These are phyloP conservation scores for Aspergillus sp. DNA, from an alignment of 2,329 filamentous ascomycete genomes.

Conservation along the genomic window DNA sequence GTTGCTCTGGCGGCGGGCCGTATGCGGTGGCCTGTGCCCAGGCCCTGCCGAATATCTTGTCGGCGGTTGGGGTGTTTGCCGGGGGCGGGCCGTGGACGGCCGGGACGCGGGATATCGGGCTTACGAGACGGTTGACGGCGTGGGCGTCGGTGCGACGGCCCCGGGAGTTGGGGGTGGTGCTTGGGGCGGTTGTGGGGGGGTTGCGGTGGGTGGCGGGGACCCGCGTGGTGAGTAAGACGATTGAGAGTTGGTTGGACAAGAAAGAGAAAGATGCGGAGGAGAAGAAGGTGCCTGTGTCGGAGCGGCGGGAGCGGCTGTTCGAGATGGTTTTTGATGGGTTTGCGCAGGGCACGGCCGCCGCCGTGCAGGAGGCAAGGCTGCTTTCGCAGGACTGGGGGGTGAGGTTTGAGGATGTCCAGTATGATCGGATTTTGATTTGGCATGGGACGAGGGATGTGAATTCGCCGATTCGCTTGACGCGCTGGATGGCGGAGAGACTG, in stretches of 20 bases:
- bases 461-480: conserved; percentile 29
- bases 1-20: conserved; percentile 47
- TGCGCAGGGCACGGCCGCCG: conserved; percentile 20
- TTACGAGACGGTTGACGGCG: conserved; percentile 5
- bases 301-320: conserved; percentile 10
- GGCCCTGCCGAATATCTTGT: conserved; percentile 30
- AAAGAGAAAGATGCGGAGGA: neutral
- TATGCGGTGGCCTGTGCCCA: conserved; percentile 48
- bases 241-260: neutral
- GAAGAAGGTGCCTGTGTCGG: neutral
- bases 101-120: conserved; percentile 27
- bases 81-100: conserved; percentile 33
- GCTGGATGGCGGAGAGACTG: conserved; percentile 37
- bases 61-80: conserved; percentile 38
- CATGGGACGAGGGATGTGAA: conserved; percentile 28
- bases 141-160: neutral
- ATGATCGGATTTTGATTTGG: conserved; percentile 26
- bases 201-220: neutral
- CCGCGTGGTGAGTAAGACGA: neutral
- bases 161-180: neutral
- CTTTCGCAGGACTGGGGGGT: conserved; percentile 29
- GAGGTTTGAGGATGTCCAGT: conserved; percentile 23
- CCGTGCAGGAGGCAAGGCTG: conserved; percentile 25
- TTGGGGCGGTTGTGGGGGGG: neutral
- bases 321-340: conserved; percentile 24